These are phyloP conservation scores for Yamadazyma nakazawae DNA, from an alignment of 805 yeast genomes.

Conservation along the genomic window DNA sequence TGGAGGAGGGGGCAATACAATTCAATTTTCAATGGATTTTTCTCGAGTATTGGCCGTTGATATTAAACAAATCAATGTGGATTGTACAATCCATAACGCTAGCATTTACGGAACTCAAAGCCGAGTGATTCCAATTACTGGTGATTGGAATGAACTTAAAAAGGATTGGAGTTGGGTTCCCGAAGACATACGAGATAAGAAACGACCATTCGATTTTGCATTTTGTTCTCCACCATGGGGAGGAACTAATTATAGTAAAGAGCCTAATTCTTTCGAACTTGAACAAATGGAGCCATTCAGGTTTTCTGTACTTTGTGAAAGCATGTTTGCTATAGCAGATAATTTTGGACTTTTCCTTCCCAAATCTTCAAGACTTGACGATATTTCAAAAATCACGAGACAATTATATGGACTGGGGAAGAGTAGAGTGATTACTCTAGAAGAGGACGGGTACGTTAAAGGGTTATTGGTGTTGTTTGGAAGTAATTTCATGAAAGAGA, in stretches of 20 bases:
- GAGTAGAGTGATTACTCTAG: slow-evolving; percentile 46
- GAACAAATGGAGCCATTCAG: slow-evolving; percentile 45
- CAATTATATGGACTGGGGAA: slow-evolving; percentile 44
- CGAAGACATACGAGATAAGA: slow-evolving; percentile 14
- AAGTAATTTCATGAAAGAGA: background rate
- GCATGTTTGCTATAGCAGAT: slow-evolving; percentile 37
- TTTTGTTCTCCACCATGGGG: slow-evolving; percentile 92
- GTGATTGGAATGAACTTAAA: slow-evolving; percentile 46
- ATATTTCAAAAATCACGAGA: slow-evolving; percentile 46
- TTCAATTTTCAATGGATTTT: slow-evolving; percentile 66
- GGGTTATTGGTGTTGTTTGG: slow-evolving; percentile 67
- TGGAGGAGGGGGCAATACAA: slow-evolving; percentile 86
- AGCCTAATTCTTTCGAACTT: slow-evolving; percentile 44
- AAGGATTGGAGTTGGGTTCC: slow-evolving; percentile 33
- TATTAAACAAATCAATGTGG: slow-evolving; percentile 53
- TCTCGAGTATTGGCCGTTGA: slow-evolving; percentile 62
- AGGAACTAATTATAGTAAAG: slow-evolving; percentile 57
- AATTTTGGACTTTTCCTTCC: slow-evolving; percentile 65
- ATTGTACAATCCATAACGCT: slow-evolving; percentile 67
- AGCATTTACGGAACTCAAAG: slow-evolving; percentile 55
- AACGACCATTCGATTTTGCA: slow-evolving; percentile 45
- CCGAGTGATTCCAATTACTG: slow-evolving; percentile 46
- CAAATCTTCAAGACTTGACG: slow-evolving; percentile 52
- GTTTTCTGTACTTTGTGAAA: slow-evolving; percentile 42
- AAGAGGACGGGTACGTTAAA: slow-evolving; percentile 41